Evolutionary conservation across 2,329 filamentous ascomycete genomes (phyloP).

Genomic region (Colletotrichum camelliae): DNA sequence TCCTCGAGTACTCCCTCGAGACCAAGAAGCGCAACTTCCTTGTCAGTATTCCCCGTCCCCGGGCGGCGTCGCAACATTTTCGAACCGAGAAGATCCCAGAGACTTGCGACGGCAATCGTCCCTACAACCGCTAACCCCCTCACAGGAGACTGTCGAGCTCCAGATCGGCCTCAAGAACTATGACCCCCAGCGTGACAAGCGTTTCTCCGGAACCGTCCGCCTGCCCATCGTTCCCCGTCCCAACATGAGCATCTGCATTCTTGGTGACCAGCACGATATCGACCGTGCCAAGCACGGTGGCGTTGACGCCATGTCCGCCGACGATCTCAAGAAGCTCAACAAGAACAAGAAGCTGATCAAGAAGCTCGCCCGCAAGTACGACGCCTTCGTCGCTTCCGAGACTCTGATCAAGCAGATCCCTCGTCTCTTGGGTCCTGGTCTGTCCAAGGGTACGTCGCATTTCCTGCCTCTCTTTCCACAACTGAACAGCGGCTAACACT

Average conservation of each 20-base stretch:
- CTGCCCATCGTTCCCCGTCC: conserved; percentile 91
- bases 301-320: conserved; percentile 96
- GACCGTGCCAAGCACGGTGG: conserved; percentile 99
- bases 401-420: conserved; percentile 99
- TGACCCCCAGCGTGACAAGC: conserved; percentile 99
- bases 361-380: conserved; percentile 99
- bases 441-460: conserved; percentile 82
- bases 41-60: conserved; percentile 37
- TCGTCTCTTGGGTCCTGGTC: conserved; percentile 98
- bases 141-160: conserved; percentile 78
- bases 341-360: conserved; percentile 99
- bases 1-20: conserved; percentile 93
- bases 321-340: conserved; percentile 99
- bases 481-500: conserved; percentile 28
- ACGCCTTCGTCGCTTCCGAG: conserved; percentile 98
- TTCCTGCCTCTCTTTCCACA: neutral
- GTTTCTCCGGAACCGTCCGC: conserved; percentile 99
- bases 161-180: conserved; percentile 98
- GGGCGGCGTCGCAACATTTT: conserved; percentile 56
- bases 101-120: neutral
- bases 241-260: conserved; percentile 84
- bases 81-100: neutral
- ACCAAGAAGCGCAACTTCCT: conserved; percentile 99
- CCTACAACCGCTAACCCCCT: conserved; percentile 49
- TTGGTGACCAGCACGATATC: conserved; percentile 90